phyloP scores from a whole-genome alignment of 208 protist species.

The Wallacemonas sp. region DNA sequence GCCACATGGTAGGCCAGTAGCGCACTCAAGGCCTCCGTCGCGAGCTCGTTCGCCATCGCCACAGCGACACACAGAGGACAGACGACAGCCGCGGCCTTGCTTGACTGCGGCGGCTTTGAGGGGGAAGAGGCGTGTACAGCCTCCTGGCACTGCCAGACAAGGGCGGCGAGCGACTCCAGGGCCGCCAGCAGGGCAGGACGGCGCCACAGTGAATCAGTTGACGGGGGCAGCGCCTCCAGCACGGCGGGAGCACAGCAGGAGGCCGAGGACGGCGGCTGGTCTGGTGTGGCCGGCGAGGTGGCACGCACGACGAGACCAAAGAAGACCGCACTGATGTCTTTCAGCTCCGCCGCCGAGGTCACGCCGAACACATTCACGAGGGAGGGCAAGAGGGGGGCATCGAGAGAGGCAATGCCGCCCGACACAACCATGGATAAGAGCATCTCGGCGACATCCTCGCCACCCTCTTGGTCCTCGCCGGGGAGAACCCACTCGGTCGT shows the following conservation, averaged over 20 bases:
- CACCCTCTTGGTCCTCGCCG: too few species aligned
- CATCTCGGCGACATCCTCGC: conserved; percentile 21
- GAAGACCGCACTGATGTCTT: neutral
- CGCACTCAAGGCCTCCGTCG: conserved; percentile 38
- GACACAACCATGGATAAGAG: conserved; percentile 23
- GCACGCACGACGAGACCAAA: neutral
- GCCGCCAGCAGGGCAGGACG: conserved; percentile 59
- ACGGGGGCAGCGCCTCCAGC: conserved; percentile 28
- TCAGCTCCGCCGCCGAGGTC: neutral
- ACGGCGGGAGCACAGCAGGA: too few species aligned
- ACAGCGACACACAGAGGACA: conserved; percentile 66
- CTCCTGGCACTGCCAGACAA: conserved; percentile 29
- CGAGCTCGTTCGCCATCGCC: conserved; percentile 45
- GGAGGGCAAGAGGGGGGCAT: neutral
- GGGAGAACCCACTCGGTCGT: conserved; percentile 5
- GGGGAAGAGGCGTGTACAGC: conserved; percentile 31
- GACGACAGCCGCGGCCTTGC: too few species aligned
- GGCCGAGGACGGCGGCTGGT: too few species aligned
- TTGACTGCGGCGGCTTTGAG: too few species aligned
- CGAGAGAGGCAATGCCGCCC: neutral
- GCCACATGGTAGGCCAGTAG: conserved; percentile 26
- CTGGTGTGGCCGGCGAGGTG: too few species aligned
- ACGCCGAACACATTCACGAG: neutral
- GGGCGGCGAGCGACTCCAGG: conserved; percentile 38
- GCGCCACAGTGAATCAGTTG: conserved; percentile 44